Evolutionary conservation across 139 green algal species (phyloP).

Genomic region (Coelastrella sp.): DNA sequence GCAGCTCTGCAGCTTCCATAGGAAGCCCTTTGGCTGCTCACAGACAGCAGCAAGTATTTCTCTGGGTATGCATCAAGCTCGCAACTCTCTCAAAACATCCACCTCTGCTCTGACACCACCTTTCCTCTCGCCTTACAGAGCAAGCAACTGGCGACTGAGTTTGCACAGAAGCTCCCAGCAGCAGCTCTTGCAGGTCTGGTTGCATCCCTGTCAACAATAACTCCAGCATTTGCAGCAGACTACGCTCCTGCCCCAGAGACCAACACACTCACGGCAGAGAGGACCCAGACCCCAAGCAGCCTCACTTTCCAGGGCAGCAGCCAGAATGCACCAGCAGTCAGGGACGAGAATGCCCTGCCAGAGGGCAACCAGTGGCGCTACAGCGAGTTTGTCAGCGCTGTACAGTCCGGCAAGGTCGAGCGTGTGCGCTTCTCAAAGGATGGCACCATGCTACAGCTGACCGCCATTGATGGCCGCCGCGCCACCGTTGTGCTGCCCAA

Average conservation of each 20-base stretch:
- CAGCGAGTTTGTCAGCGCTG: slow-evolving; percentile 96
- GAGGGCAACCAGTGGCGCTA: slow-evolving; percentile 99
- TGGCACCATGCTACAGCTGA: slow-evolving; percentile 88
- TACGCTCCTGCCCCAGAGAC: slow-evolving; percentile 57
- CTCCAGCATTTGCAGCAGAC: slow-evolving; percentile 62
- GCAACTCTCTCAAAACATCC: neutral
- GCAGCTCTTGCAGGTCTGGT: slow-evolving; percentile 76
- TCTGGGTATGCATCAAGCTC: no score
- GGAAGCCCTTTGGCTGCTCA: no score
- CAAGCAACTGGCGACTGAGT: slow-evolving; percentile 49
- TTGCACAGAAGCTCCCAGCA: slow-evolving; percentile 65
- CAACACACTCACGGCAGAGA: slow-evolving; percentile 47
- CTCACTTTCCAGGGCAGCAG: slow-evolving; percentile 27
- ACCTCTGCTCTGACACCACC: neutral
- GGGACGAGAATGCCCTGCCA: slow-evolving; percentile 77
- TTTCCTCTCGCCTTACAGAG: slow-evolving; percentile 31
- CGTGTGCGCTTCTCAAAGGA: slow-evolving; percentile 99
- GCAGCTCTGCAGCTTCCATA: no score
- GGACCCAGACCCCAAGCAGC: slow-evolving; percentile 47
- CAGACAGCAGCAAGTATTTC: no score
- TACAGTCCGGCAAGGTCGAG: slow-evolving; percentile 95
- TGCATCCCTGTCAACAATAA: slow-evolving; percentile 53
- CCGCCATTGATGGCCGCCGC: slow-evolving; percentile 82
- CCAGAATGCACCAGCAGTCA: slow-evolving; percentile 59
- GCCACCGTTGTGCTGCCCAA: slow-evolving; percentile 87